phyloP scores from a whole-genome alignment of 2,329 filamentous ascomycete genomes.

The Arthrinium puccinioides region DNA sequence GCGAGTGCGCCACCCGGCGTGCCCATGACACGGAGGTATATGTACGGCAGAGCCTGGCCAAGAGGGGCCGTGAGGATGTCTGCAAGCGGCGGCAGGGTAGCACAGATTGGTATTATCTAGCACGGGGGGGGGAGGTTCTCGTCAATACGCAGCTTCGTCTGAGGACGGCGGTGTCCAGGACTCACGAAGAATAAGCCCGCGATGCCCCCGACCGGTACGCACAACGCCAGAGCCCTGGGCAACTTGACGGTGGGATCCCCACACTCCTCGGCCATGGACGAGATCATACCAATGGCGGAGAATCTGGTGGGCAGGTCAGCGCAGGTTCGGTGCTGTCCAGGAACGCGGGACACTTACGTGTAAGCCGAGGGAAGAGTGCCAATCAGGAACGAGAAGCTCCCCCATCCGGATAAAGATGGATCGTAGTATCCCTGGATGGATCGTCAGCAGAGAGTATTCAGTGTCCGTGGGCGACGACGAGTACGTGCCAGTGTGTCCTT shows the following conservation, averaged over 20 bases:
- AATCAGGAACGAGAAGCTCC: slow-evolving; percentile 54
- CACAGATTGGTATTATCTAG: slow-evolving; percentile 43
- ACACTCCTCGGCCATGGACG: slow-evolving; percentile 55
- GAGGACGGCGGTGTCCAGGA: no score
- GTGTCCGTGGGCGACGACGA: neutral
- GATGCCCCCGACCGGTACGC: slow-evolving; percentile 44
- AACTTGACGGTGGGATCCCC: slow-evolving; percentile 42
- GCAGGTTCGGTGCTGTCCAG: neutral
- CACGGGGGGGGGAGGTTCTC: neutral
- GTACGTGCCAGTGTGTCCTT: slow-evolving; percentile 35
- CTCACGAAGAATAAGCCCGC: slow-evolving; percentile 45
- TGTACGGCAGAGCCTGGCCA: slow-evolving; percentile 47
- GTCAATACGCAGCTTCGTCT: no score
- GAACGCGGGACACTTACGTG: slow-evolving; percentile 26
- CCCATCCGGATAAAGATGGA: slow-evolving; percentile 47
- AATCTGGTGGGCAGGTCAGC: slow-evolving; percentile 26
- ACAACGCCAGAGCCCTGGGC: slow-evolving; percentile 43
- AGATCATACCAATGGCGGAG: slow-evolving; percentile 54
- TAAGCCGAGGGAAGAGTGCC: slow-evolving; percentile 52
- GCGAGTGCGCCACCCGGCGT: slow-evolving; percentile 41
- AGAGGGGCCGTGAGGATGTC: slow-evolving; percentile 40
- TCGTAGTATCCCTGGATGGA: slow-evolving; percentile 42
- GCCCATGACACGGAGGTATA: slow-evolving; percentile 44
- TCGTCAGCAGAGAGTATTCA: neutral
- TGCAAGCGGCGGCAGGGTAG: slow-evolving; percentile 29